Evolutionary conservation across 108 stramenopile species (phyloP), one percentile per base, ranked within the genome.

Genomic region (Skeletonema potamos): DNA sequence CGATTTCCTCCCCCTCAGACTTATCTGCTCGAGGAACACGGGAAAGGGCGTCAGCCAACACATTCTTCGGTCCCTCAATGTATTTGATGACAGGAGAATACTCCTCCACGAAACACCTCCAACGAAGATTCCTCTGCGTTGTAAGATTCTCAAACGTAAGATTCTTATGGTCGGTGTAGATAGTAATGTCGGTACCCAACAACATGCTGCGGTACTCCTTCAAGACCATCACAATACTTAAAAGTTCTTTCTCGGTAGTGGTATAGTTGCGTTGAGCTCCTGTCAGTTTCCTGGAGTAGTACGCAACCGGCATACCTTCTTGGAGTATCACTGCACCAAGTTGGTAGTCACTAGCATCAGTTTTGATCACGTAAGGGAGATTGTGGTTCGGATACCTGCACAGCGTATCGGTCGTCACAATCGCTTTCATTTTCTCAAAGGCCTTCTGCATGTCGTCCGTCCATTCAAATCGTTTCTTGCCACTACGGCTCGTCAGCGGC

Each of bases 91-190:
- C 66, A 0, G 76, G 77, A 15, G 54, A 6, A 44, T 39, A 83
- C 65, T 83, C 77, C 57, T 83, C 77, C 34, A 83, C 37, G 17
- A 64, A 57, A 1, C 48, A 66, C 2, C 71, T 54, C 81, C 81
- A 82, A 15, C 74, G 70, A 6, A 80, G 27, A 1, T 74, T 57
- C 6, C 73, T 73, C 55, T 83, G 73, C 1, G 77, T 66, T 1
- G 44, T 43, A 18, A 69, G 33, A 0, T 12, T 41, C 1, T 60
- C 36, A 27, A 44, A 74, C 0, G 64, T 64, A 6, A 74, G 74
- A 58, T 76, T 82, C 26, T 57, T 1, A 39, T 81, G 74, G 30
- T 76, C 64, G 2, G 74, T 76, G 39, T 71, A 61, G 15, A 76
- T 30, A 17, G 70, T 0, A 1, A 76, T 3, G 26, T 71, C 24